Evolutionary conservation across 1,284 basidiomycete genomes (phyloP).

Genomic region (Ustilago tritici): DNA sequence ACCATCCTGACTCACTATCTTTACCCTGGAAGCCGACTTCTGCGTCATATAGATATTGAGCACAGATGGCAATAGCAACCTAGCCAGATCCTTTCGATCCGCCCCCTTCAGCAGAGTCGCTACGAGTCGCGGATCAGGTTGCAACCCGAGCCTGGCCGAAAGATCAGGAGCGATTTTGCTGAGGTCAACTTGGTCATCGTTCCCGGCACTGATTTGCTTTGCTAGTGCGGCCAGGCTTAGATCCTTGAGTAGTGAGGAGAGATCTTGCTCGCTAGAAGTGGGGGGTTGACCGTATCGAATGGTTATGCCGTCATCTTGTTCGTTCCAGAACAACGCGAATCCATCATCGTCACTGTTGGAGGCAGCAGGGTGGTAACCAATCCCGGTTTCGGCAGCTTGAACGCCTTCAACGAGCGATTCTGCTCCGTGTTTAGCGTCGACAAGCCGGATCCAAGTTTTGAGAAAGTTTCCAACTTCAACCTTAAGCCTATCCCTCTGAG

Average conservation of each 20-base stretch:
- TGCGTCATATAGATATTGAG: constrained; percentile 53
- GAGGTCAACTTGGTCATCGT: constrained; percentile 28
- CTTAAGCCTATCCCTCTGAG: constrained; percentile 27
- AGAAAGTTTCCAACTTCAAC: constrained; percentile 48
- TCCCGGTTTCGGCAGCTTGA: constrained; percentile 30
- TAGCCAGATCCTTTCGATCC: constrained; percentile 46
- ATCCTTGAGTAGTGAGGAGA: constrained; percentile 33
- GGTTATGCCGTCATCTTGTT: constrained; percentile 25
- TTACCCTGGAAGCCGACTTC: constrained; percentile 23
- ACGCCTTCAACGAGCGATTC: constrained; percentile 22
- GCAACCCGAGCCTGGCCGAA: constrained; percentile 38
- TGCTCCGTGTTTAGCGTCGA: constrained; percentile 33
- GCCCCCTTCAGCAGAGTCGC: constrained; percentile 35
- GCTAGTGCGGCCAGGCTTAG: constrained; percentile 37
- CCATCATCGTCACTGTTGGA: background rate
- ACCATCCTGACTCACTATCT: constrained; percentile 7
- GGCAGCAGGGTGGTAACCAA: constrained; percentile 14
- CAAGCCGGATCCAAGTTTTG: constrained; percentile 56
- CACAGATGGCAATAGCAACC: constrained; percentile 31
- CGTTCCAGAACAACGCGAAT: constrained; percentile 31
- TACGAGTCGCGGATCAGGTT: constrained; percentile 51
- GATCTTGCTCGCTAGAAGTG: constrained; percentile 14
- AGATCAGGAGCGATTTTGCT: constrained; percentile 43
- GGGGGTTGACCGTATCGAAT: constrained; percentile 27
- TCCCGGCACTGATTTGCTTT: constrained; percentile 40